phyloP scores from a whole-genome alignment of 768 basidiomycete genomes.

The Amanita brunnescens region DNA sequence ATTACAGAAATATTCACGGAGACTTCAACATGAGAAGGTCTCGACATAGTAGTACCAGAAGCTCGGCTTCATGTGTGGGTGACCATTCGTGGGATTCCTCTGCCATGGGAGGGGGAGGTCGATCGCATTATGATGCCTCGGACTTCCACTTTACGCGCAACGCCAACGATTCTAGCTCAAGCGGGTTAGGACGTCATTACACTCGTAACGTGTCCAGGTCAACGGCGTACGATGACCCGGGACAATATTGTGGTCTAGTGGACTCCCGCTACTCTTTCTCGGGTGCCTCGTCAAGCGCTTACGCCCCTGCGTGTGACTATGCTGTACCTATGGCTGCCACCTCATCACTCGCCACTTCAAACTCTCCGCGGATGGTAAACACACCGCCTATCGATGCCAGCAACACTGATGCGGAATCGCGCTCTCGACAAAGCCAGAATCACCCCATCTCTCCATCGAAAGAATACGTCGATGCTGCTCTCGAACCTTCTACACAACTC shows the following conservation, averaged over 20 bases:
- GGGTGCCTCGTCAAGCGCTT: not conserved
- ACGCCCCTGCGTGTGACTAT: not conserved
- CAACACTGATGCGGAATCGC: not conserved
- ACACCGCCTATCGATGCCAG: not conserved
- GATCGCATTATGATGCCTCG: not conserved
- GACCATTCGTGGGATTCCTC: not conserved
- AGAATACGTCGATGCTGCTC: constrained; percentile 24
- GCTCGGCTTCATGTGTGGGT: not conserved
- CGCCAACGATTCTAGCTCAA: not conserved
- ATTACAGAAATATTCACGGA: not conserved
- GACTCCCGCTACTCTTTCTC: not conserved
- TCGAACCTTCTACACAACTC: constrained; percentile 20
- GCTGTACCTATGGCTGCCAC: not conserved
- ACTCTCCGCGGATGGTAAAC: not conserved
- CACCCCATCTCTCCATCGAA: not conserved
- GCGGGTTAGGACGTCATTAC: not conserved
- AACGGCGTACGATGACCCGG: not conserved
- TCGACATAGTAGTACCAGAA: not conserved
- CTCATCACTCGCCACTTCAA: not conserved
- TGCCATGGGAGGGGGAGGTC: not conserved
- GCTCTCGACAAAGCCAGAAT: not conserved
- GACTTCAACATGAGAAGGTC: not conserved
- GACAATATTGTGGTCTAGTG: not conserved
- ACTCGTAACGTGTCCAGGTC: not conserved
- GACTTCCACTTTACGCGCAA: not conserved